phyloP scores from a whole-genome alignment of 2,329 filamentous ascomycete genomes.

The Chaetomium sp. region DNA sequence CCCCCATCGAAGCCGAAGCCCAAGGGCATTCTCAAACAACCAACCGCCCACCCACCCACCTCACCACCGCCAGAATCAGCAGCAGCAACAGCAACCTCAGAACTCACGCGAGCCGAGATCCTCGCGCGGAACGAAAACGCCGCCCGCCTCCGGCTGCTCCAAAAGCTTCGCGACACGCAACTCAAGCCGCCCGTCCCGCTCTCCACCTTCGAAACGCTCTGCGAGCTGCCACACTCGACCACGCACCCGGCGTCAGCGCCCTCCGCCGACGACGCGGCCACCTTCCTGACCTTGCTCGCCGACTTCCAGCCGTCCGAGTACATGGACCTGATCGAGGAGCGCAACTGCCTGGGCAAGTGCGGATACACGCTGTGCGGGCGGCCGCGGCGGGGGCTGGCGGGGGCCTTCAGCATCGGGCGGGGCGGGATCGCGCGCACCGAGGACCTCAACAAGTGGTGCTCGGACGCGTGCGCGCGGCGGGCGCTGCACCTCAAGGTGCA shows the following conservation, averaged over 20 bases:
- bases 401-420: constrained; percentile 66
- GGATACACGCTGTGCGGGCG: constrained; percentile 75
- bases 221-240: constrained; percentile 55
- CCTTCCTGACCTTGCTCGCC: constrained; percentile 67
- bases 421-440: constrained; percentile 69
- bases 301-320: constrained; percentile 87
- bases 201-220: constrained; percentile 66
- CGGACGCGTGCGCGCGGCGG: constrained; percentile 72
- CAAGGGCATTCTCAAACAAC: constrained; percentile 64
- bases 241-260: constrained; percentile 40
- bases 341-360: constrained; percentile 79
- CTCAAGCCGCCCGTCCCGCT: constrained; percentile 67
- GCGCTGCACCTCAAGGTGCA: constrained; percentile 88
- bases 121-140: constrained; percentile 45
- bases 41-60: constrained; percentile 44
- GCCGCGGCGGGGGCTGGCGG: constrained; percentile 54
- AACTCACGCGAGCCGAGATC: constrained; percentile 29
- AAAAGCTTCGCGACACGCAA: constrained; percentile 70
- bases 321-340: constrained; percentile 84
- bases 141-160: constrained; percentile 49
- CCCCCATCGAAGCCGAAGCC: constrained; percentile 44
- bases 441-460: constrained; percentile 86
- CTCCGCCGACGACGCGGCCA: constrained; percentile 60
- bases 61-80: constrained; percentile 35
- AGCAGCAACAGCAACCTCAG: constrained; percentile 34